Conservation (phyloP, 2,329 filamentous ascomycete genomes). For the Dothistroma septosporum region DNA sequence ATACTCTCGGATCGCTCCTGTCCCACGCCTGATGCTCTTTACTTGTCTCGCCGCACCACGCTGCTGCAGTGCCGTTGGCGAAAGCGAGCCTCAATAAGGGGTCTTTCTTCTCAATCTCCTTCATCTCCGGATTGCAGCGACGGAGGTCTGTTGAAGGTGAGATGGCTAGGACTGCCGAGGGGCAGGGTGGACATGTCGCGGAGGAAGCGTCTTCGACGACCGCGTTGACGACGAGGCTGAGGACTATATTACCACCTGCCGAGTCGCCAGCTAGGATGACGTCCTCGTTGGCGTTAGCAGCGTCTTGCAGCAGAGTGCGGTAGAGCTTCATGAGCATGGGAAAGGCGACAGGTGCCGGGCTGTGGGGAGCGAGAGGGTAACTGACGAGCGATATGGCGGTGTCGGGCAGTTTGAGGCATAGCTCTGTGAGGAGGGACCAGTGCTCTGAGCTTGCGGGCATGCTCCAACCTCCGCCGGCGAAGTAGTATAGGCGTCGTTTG, state of each 20-base stretch:
- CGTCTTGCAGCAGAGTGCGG: slow-evolving; percentile 38
- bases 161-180: slow-evolving; percentile 43
- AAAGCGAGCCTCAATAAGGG: slow-evolving; percentile 45
- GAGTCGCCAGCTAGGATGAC: slow-evolving; percentile 54
- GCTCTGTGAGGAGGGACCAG: slow-evolving; percentile 49
- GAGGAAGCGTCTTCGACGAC: slow-evolving; percentile 31
- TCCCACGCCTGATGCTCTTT: slow-evolving; percentile 30
- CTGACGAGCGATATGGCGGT: slow-evolving; percentile 47
- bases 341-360: slow-evolving; percentile 48
- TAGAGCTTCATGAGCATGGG: slow-evolving; percentile 48
- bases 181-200: slow-evolving; percentile 21
- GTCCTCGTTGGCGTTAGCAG: slow-evolving; percentile 38
- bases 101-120: slow-evolving; percentile 40
- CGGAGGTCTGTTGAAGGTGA: slow-evolving; percentile 50
- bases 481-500: slow-evolving; percentile 44
- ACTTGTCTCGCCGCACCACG: slow-evolving; percentile 38
- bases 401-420: slow-evolving; percentile 41
- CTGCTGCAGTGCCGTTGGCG: slow-evolving; percentile 41
- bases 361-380: slow-evolving; percentile 52
- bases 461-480: slow-evolving; percentile 56
- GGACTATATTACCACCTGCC: slow-evolving; percentile 52
- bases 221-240: slow-evolving; percentile 41
- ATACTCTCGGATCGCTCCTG: slow-evolving; percentile 44
- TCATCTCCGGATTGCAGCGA: slow-evolving; percentile 45
- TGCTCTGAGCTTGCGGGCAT: slow-evolving; percentile 49